These are phyloP conservation scores for Neopestalotiopsis clavispora DNA, from an alignment of 2,329 filamentous ascomycete species.

Conservation along the genomic window DNA sequence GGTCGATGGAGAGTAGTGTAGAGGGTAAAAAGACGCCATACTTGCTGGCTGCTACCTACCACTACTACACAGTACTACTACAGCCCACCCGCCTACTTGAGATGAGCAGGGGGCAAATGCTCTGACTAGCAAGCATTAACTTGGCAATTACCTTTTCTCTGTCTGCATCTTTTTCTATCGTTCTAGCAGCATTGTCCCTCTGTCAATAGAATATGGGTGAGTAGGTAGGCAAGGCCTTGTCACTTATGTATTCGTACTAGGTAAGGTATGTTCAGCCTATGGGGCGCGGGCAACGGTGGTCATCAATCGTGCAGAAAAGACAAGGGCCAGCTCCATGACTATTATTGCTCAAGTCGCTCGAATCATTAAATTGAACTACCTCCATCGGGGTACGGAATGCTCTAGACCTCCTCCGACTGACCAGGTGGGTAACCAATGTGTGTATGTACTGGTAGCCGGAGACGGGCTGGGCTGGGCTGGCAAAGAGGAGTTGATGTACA, in stretches of 20 bases:
- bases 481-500: too few species aligned
- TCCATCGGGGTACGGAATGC: background rate
- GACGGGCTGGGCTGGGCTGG: too few species aligned
- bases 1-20: background rate
- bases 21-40: too few species aligned
- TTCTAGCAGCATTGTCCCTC: background rate
- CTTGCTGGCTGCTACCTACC: background rate
- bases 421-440: background rate
- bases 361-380: background rate
- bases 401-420: background rate
- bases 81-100: slow-evolving; percentile 13
- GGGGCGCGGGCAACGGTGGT: background rate
- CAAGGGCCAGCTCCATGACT: background rate
- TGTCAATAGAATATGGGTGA: background rate
- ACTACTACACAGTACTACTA: background rate
- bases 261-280: background rate
- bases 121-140: background rate
- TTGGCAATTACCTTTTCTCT: background rate
- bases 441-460: too few species aligned
- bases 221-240: background rate
- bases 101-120: background rate
- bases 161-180: background rate
- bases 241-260: background rate
- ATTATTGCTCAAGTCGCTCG: background rate
- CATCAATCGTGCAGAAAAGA: background rate